These are phyloP conservation scores for Prinsepia uniflora DNA, from an alignment of 306 rosid genomes.

Conservation along the genomic window DNA sequence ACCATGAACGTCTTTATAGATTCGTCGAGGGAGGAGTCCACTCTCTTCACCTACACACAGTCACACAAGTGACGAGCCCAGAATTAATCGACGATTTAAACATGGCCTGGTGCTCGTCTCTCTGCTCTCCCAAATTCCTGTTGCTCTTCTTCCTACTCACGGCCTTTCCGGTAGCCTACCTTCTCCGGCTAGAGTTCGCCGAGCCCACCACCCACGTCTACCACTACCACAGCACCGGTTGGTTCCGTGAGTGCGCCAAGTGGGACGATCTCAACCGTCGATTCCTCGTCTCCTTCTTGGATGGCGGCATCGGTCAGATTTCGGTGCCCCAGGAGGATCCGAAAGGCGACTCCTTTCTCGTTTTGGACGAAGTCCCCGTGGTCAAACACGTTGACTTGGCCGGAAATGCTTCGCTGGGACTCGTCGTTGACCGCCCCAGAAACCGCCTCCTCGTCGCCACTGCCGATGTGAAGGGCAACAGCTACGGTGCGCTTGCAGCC, in stretches of 20 bases:
- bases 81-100: not conserved
- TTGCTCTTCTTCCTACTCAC: constrained; percentile 45
- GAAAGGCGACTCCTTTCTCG: too few species aligned
- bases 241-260: constrained; percentile 67
- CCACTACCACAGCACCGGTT: constrained; percentile 61
- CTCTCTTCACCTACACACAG: not conserved
- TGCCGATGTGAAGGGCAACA: constrained; percentile 50
- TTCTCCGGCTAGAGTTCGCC: constrained; percentile 63
- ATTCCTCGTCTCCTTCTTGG: constrained; percentile 52
- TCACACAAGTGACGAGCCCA: not conserved
- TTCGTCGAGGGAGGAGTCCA: not conserved
- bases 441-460: constrained; percentile 62
- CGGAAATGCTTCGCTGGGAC: constrained; percentile 69
- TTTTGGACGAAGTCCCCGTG: constrained; percentile 45
- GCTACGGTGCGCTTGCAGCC: constrained; percentile 58
- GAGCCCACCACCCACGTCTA: constrained; percentile 55
- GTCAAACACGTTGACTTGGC: constrained; percentile 47
- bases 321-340: constrained; percentile 22
- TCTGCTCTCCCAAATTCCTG: constrained; percentile 45
- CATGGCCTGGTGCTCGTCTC: constrained; percentile 4
- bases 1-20: not conserved
- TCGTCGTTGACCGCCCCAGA: constrained; percentile 47
- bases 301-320: constrained; percentile 65
- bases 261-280: constrained; percentile 70
- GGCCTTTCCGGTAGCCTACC: constrained; percentile 65